phyloP scores from a whole-genome alignment of 2,329 filamentous ascomycete species.

The Hymenoscyphus linearis region DNA sequence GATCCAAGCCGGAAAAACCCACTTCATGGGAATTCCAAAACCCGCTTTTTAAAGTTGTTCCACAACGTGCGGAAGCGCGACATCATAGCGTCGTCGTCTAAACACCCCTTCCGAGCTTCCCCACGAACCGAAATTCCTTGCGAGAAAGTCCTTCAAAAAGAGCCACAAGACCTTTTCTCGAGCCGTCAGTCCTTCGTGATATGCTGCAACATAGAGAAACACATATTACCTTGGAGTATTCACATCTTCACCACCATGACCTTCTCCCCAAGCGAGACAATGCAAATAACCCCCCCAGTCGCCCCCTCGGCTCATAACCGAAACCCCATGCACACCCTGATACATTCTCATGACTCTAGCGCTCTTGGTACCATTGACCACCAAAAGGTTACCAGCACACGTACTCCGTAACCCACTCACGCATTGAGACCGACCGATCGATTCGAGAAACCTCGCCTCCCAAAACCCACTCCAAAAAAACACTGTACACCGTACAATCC shows the following conservation, averaged over 20 bases:
- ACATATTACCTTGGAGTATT: neutral
- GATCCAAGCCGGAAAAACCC: too few relatives aligned
- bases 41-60: conserved; percentile 12
- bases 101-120: neutral
- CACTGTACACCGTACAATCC: too few relatives aligned
- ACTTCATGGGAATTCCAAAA: neutral
- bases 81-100: conserved; percentile 2
- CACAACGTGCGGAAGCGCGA: conserved; percentile 8
- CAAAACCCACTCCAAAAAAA: neutral
- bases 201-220: neutral
- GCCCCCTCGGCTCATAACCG: neutral
- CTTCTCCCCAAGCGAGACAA: neutral
- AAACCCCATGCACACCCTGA: neutral
- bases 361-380: neutral
- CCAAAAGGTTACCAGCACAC: neutral
- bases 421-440: neutral
- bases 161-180: neutral
- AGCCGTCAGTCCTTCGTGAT: neutral
- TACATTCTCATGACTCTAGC: neutral
- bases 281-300: neutral
- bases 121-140: neutral
- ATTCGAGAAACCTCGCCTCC: neutral
- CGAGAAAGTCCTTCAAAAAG: neutral
- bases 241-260: neutral
- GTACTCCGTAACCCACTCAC: neutral